Base-by-base conservation (phyloP, 75 land plant genomes). In the Cupressus sempervirens region DNA sequence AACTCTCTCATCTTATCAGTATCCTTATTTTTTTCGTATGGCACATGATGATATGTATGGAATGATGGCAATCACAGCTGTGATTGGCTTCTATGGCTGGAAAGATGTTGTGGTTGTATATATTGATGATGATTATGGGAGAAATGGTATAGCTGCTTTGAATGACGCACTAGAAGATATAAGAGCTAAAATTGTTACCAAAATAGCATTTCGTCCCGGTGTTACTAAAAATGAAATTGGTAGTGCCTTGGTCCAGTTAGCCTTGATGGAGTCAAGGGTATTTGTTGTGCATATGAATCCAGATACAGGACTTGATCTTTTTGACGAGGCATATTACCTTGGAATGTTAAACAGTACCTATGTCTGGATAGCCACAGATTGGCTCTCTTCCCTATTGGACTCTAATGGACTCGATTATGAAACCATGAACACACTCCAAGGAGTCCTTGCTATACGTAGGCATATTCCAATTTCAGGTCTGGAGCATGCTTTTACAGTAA, bases 381-480 rank as follows among this genome's bases (percentile, higher is more conserved):
- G 91, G 91, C 91, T 94, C 0, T 87, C 91, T 32, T 85, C 92
- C 16, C 50, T 83, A 38, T 74, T 94, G 65, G 94, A 93, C 81
- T 88, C 93, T 15, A 8, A 4, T 45, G 81, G 2, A 36, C 80
- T 18, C 26, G 85, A 72, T 72, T 77, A 84, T 40, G 85, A 73
- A 10, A 79, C 52, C 52, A 79, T 79, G 81, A 79, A 79, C 81
- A n/a, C 89, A 67, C 84, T 91, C 35, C 93, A 94, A 91, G 95
- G 93, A 23, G 88, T 94, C 7, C 85, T 94, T 50, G 88, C 86
- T 32, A 85, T 91, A 26, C 92, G 97, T n/a, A 89, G 83, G 81
- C 89, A 90, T 88, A 86, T 88, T 80, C 96, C 93, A 11, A 80
- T 84, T 12, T 91, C 96, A 29, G 81, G 76, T 7, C 53, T 56